Evolutionary conservation across 805 yeast species (phyloP), one percentile per base, ranked within the genome.

Genomic region (Diddensiella transvaalensis): DNA sequence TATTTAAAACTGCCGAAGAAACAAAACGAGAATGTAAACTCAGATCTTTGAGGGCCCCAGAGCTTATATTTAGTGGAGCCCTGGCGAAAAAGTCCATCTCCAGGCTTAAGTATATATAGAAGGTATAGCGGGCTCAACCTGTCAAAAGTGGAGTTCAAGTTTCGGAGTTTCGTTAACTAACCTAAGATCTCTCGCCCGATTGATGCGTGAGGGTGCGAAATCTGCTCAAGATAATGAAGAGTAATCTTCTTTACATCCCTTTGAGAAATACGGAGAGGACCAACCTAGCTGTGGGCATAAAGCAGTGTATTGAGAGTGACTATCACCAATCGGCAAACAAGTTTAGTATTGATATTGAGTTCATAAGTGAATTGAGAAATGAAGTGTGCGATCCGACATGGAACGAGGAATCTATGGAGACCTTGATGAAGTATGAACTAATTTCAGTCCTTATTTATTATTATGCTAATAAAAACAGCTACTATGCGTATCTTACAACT

Each of bases 241-340:
- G 61, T 40, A 78, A 79, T 50, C 61, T 81, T 35, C 60, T 80
- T 15, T 69, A 68, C 49, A 65, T 82, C 2, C 85, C 85, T 0
- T 68, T 74, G 18, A 67, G 83, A 42, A 68, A 71, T 46, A 72
- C 84, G 0, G 62, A 66, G 26, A 63, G 65, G 4, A 57, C 75
- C 2, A 72, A 72, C 42, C 53, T 82, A 4, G 73, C 69, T 2
- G 58, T 57, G 1, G 68, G 65, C 17, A 59, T 78, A 4, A 59
- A 71, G 2, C 66, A 65, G 10, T 62, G 78, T 30, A 82, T 83
- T 32, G 67, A 75, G 37, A 59, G 65, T 23, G 82, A 78, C 46
- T 72, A 70, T 44, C 70, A 68, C 47, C 80, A 75, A 53, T 64
- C 72, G 8, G 62, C 77, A 2, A 59, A 68, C 8, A 68, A 63